phyloP scores from a whole-genome alignment of 495 filamentous ascomycete species.

The Talaromyces borbonicus region DNA sequence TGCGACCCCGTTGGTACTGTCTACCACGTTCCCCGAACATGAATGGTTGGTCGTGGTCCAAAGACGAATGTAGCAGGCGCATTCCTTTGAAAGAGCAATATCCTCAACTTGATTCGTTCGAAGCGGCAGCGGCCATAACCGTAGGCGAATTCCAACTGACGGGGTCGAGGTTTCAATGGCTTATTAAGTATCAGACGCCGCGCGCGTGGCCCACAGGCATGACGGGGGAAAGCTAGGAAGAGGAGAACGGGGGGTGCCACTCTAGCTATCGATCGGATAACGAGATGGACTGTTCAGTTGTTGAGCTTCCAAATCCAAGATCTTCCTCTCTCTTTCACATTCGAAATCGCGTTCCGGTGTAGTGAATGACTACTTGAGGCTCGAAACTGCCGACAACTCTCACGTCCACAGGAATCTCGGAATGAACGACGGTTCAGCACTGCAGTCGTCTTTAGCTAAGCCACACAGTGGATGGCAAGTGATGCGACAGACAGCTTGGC shows the following conservation, averaged over 20 bases:
- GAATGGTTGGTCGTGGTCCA: no score
- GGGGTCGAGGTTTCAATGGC: neutral
- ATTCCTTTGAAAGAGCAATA: neutral
- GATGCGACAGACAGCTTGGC: no score
- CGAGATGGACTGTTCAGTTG: no score
- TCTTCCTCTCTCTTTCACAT: no score
- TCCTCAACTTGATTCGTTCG: neutral
- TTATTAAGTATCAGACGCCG: neutral
- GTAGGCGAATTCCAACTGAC: neutral
- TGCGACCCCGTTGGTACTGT: neutral
- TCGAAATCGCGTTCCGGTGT: no score
- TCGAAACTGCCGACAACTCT: no score
- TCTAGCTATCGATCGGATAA: neutral
- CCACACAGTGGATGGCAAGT: no score
- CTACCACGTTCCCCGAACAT: neutral
- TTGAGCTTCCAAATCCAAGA: no score
- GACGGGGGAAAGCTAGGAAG: neutral
- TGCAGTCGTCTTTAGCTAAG: no score
- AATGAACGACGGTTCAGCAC: no score
- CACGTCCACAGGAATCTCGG: no score
- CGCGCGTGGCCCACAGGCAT: conserved; percentile 1
- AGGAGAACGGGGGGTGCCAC: conserved; percentile 1
- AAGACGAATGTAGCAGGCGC: neutral
- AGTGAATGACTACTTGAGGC: neutral
- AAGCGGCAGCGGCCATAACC: neutral